Conservation (phyloP, 179 eudicot genomes). For the Carnegiea gigantea region DNA sequence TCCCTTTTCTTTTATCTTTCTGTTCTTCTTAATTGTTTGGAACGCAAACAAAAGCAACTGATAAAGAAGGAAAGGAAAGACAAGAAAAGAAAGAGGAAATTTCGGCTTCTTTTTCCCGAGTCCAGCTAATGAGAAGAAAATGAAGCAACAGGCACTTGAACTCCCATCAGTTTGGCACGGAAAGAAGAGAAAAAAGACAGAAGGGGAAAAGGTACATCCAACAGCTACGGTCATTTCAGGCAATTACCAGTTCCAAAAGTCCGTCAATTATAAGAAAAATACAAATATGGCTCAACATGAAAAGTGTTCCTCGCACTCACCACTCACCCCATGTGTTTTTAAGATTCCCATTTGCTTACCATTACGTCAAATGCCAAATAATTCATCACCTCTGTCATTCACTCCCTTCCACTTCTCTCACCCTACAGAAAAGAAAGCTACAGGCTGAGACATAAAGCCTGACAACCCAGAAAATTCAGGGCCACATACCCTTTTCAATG, state of each 20-base stretch:
- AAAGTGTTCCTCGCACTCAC: slow-evolving; percentile 22
- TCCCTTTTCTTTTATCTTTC: too few relatives aligned
- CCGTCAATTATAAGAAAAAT: slow-evolving; percentile 6
- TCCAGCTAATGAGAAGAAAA: not conserved
- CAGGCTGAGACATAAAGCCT: not conserved
- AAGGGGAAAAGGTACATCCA: not conserved
- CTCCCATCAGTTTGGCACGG: slow-evolving; percentile 7
- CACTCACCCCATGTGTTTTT: not conserved
- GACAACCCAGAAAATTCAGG: not conserved
- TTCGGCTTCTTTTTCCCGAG: slow-evolving; percentile 11
- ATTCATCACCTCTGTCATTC: slow-evolving; percentile 5
- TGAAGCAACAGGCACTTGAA: not conserved
- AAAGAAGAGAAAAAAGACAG: not conserved
- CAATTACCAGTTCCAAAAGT: slow-evolving; percentile 17
- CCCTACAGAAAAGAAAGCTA: slow-evolving; percentile 1
- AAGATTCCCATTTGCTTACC: slow-evolving; percentile 13
- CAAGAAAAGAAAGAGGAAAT: slow-evolving; percentile 9
- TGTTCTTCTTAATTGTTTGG: slow-evolving; percentile 7
- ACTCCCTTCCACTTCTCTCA: slow-evolving; percentile 6
- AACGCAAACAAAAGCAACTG: slow-evolving; percentile 17
- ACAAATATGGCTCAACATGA: not conserved
- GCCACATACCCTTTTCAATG: slow-evolving; percentile 1
- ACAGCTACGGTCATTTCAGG: slow-evolving; percentile 13
- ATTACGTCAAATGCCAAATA: not conserved
- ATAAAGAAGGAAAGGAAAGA: not conserved